A percentile compares a stretch with the other conserved stretches of the same genome.
phyloP scores from a whole-genome alignment of 768 basidiomycete genomes.

The Auricularia auricula-judae region DNA sequence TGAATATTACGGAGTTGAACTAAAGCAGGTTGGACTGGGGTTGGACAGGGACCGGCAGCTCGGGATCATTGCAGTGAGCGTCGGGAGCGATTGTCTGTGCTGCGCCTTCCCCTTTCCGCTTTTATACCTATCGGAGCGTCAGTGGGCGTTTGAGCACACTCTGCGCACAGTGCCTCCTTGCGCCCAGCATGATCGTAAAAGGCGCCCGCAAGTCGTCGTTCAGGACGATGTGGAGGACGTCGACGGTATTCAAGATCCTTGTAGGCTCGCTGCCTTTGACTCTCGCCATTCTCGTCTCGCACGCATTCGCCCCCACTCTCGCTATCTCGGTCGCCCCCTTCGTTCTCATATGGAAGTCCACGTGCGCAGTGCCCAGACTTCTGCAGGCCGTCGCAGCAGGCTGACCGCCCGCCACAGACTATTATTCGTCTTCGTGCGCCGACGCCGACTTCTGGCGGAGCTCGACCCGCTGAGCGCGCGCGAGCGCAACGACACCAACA shows the following conservation, averaged over 20 bases:
- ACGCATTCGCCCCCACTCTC: background rate
- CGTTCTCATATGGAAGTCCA: background rate
- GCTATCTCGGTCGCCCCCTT: background rate
- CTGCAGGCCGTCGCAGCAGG: background rate
- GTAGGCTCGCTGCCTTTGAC: background rate
- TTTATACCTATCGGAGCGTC: no score
- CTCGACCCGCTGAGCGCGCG: background rate
- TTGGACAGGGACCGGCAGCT: no score
- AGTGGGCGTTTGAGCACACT: no score
- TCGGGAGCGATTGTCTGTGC: no score
- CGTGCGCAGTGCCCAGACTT: background rate
- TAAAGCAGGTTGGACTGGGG: no score
- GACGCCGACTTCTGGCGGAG: background rate
- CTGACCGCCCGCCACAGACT: background rate
- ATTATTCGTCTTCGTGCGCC: background rate
- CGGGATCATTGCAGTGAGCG: no score
- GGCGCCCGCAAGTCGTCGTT: constrained; percentile 1
- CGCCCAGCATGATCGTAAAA: background rate
- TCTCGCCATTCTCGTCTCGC: background rate
- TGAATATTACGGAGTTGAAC: no score
- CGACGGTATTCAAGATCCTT: background rate
- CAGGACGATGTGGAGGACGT: background rate
- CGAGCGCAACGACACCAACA: constrained; percentile 2
- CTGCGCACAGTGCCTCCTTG: no score
- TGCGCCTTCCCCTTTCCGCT: no score